These are phyloP conservation scores for Dendryphion nanum DNA, from an alignment of 2,329 filamentous ascomycete genomes.

Conservation along the genomic window DNA sequence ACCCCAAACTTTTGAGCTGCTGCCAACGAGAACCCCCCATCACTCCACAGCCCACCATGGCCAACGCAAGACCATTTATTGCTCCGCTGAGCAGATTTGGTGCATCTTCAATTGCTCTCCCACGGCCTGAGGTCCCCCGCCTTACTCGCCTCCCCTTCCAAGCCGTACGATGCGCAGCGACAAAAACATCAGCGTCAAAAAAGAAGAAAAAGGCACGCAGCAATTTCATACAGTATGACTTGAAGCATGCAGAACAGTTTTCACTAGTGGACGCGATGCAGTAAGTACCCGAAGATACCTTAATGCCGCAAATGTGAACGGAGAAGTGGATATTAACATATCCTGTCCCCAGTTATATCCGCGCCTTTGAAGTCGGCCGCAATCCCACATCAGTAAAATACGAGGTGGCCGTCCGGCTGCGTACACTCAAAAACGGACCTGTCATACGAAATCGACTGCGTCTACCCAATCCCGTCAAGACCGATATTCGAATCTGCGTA, in stretches of 20 bases:
- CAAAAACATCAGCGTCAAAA: slow-evolving; percentile 34
- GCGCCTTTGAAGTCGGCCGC: slow-evolving; percentile 86
- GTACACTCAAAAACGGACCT: slow-evolving; percentile 80
- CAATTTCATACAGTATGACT: slow-evolving; percentile 61
- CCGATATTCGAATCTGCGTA: slow-evolving; percentile 84
- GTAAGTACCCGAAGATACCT: slow-evolving; percentile 47
- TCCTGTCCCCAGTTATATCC: slow-evolving; percentile 68
- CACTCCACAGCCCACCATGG: slow-evolving; percentile 24
- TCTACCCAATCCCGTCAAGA: slow-evolving; percentile 86
- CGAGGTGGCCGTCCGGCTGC: slow-evolving; percentile 80
- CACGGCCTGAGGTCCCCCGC: slow-evolving; percentile 18
- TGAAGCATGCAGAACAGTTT: slow-evolving; percentile 69
- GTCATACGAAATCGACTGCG: slow-evolving; percentile 84
- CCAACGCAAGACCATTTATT: slow-evolving; percentile 31
- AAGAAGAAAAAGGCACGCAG: slow-evolving; percentile 57
- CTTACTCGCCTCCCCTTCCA: slow-evolving; percentile 30
- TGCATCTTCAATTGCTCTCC: slow-evolving; percentile 16
- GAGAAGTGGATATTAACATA: neutral
- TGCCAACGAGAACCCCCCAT: slow-evolving; percentile 6
- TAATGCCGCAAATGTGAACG: neutral
- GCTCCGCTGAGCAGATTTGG: slow-evolving; percentile 33
- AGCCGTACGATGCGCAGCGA: slow-evolving; percentile 41
- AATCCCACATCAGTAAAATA: slow-evolving; percentile 76
- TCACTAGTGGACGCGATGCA: slow-evolving; percentile 90
- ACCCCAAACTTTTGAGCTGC: slow-evolving; percentile 19